Percentiles rank a stretch among this genome's conserved stretches.
phyloP scores from a whole-genome alignment of 108 stramenopile species.

The Nannochloropsis gaditana region DNA sequence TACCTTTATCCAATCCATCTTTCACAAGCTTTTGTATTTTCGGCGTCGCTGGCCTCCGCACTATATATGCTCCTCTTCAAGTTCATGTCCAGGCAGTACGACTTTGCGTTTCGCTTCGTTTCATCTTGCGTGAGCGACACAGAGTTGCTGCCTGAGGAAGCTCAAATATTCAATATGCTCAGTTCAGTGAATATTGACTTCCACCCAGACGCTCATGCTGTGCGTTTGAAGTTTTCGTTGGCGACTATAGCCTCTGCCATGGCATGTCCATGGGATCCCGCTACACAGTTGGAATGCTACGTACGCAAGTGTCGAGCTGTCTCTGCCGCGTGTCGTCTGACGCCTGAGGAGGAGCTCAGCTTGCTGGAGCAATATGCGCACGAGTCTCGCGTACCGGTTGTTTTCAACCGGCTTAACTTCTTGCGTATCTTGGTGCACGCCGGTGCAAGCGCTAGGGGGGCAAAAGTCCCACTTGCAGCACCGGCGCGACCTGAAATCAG shows the following conservation, averaged over 20 bases:
- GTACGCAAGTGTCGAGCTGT: constrained; percentile 42
- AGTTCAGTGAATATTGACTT: constrained; percentile 63
- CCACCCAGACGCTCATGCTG: constrained; percentile 87
- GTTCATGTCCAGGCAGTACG: constrained; percentile 93
- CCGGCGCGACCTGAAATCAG: background rate
- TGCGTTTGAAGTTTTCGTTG: constrained; percentile 46
- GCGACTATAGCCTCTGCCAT: constrained; percentile 26
- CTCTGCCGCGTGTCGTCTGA: constrained; percentile 53
- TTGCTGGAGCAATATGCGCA: constrained; percentile 28
- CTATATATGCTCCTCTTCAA: constrained; percentile 92
- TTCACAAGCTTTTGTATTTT: constrained; percentile 72
- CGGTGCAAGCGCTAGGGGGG: background rate
- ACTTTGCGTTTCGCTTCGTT: constrained; percentile 63
- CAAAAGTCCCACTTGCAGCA: background rate
- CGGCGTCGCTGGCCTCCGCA: constrained; percentile 88
- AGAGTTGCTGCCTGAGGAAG: constrained; percentile 81
- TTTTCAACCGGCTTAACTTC: background rate
- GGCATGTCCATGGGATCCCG: constrained; percentile 50
- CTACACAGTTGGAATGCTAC: constrained; percentile 49
- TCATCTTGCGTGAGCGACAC: constrained; percentile 90
- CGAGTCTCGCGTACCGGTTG: constrained; percentile 36
- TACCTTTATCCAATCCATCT: constrained; percentile 81
- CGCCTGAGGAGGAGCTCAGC: constrained; percentile 55
- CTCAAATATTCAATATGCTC: constrained; percentile 53
- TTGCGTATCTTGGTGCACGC: background rate